phyloP scores from a whole-genome alignment of 2,329 filamentous ascomycete genomes.

The Monilinia polystroma region DNA sequence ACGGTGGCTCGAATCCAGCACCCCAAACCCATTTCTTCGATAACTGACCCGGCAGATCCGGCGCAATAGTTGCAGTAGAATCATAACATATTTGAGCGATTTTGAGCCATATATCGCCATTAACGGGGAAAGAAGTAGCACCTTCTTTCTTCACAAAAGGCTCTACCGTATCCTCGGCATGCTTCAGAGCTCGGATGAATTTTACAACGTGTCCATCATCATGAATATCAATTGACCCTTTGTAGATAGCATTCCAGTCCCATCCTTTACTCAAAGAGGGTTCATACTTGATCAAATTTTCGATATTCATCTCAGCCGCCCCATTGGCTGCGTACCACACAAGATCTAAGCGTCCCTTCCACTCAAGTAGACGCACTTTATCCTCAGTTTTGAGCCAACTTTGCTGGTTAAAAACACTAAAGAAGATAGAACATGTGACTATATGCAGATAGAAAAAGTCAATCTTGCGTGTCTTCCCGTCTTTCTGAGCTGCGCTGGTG shows the following conservation, averaged over 20 bases:
- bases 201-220: slow-evolving; percentile 84
- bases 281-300: slow-evolving; percentile 58
- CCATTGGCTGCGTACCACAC: slow-evolving; percentile 69
- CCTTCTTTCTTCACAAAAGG: slow-evolving; percentile 10
- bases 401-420: slow-evolving; percentile 64
- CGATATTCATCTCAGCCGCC: slow-evolving; percentile 56
- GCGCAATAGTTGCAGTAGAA: slow-evolving; percentile 5
- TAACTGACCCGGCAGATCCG: neutral
- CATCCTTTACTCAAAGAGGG: slow-evolving; percentile 42
- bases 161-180: slow-evolving; percentile 53
- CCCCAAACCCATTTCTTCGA: neutral
- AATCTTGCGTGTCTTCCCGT: slow-evolving; percentile 62
- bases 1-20: neutral
- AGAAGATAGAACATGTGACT: slow-evolving; percentile 66
- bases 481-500: slow-evolving; percentile 53
- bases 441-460: slow-evolving; percentile 68
- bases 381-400: slow-evolving; percentile 57
- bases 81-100: slow-evolving; percentile 5
- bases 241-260: neutral
- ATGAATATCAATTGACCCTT: neutral
- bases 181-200: slow-evolving; percentile 63
- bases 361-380: slow-evolving; percentile 72
- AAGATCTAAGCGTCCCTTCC: slow-evolving; percentile 74
- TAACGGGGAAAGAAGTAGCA: neutral
- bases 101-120: neutral